Percentiles rank a stretch among this genome's conserved stretches.
Evolutionary conservation across 495 filamentous ascomycete genomes (phyloP).

Genomic region (Lophium mytilinum): DNA sequence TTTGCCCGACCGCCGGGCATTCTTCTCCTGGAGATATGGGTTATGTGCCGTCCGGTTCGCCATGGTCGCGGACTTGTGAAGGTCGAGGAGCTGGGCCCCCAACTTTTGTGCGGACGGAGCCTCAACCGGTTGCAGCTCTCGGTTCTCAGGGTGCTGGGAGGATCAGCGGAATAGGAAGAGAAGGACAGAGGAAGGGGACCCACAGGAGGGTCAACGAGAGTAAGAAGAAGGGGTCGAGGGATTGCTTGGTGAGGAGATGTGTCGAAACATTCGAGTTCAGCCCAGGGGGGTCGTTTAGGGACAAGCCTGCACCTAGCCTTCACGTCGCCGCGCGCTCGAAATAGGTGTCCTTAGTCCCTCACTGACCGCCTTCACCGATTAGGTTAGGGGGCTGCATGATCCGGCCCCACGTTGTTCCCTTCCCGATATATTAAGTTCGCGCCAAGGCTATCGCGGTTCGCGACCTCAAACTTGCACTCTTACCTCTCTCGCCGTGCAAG

Average conservation of each 20-base stretch:
- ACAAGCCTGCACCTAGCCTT: neutral
- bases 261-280: neutral
- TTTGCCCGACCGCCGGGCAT: constrained; percentile 16
- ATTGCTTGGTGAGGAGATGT: constrained; percentile 1
- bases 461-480: no score
- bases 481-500: no score
- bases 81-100: neutral
- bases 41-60: constrained; percentile 16
- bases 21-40: constrained; percentile 17
- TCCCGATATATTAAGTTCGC: no score
- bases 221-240: constrained; percentile 4
- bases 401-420: no score
- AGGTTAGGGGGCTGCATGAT: no score
- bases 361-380: no score
- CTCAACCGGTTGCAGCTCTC: neutral
- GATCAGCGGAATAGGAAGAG: neutral
- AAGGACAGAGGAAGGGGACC: neutral
- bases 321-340: neutral
- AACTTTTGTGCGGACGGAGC: neutral
- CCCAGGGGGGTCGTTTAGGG: neutral
- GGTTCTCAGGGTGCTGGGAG: constrained; percentile 1
- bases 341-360: no score
- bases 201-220: constrained; percentile 13
- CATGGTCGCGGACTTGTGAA: constrained; percentile 15
- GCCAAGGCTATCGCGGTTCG: no score